Percentiles rank a stretch among this genome's conserved stretches.
These are phyloP conservation scores for Boletus speciosus DNA, from an alignment of 768 basidiomycete species.

Conservation along the genomic window DNA sequence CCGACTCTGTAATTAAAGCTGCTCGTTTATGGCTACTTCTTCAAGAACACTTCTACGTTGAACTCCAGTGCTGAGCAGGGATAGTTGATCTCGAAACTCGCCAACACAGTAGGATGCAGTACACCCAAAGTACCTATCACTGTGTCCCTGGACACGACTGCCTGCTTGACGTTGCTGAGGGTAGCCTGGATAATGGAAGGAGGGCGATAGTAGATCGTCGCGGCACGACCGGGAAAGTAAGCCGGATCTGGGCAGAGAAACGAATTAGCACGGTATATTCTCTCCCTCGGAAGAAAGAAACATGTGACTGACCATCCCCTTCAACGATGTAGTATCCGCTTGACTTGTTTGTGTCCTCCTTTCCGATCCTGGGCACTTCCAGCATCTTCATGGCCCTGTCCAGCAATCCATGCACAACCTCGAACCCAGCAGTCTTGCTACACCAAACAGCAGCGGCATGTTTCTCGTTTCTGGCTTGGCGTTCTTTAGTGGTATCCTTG, in stretches of 20 bases:
- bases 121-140: constrained; percentile 90
- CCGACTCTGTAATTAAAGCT: not conserved
- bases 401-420: constrained; percentile 91
- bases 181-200: constrained; percentile 28
- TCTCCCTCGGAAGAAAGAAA: not conserved
- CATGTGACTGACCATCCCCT: constrained; percentile 60
- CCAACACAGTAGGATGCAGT: constrained; percentile 86
- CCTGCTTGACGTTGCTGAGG: constrained; percentile 45
- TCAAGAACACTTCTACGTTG: constrained; percentile 91
- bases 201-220: constrained; percentile 83
- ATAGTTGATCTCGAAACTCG: constrained; percentile 90
- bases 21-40: constrained; percentile 34
- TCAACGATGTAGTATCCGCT: constrained; percentile 93
- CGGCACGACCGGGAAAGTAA: constrained; percentile 94
- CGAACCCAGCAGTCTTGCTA: constrained; percentile 95
- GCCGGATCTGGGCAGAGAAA: constrained; percentile 62
- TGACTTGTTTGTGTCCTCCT: constrained; percentile 48
- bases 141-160: constrained; percentile 50
- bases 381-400: constrained; percentile 96
- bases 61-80: constrained; percentile 96
- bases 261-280: constrained; percentile 1
- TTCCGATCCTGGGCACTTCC: constrained; percentile 78
- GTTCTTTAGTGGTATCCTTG: constrained; percentile 75
- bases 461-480: constrained; percentile 83
- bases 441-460: constrained; percentile 92